Evolutionary conservation across 768 basidiomycete genomes (phyloP).

Genomic region (Inosperma sp.): DNA sequence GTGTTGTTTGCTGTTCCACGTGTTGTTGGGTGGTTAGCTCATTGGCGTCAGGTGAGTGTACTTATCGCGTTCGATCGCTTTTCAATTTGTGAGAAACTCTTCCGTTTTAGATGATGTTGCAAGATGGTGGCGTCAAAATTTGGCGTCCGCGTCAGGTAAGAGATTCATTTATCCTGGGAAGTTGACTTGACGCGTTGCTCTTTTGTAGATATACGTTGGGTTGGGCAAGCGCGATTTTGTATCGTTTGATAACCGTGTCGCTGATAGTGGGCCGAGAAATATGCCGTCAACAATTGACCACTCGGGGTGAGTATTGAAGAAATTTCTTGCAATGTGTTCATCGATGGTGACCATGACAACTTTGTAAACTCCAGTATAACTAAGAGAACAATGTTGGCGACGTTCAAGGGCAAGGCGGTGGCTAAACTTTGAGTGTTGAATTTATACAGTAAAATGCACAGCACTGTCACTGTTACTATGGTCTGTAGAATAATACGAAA

Average conservation of each 20-base stretch:
- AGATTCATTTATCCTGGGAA: conserved; percentile 1
- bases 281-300: conserved; percentile 63
- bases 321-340: neutral
- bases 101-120: conserved; percentile 75
- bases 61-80: neutral
- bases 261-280: conserved; percentile 50
- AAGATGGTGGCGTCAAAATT: conserved; percentile 86
- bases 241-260: conserved; percentile 52
- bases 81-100: neutral
- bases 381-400: conserved; percentile 5
- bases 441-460: neutral
- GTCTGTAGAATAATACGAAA: neutral
- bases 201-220: conserved; percentile 72
- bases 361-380: neutral
- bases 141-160: conserved; percentile 82
- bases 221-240: conserved; percentile 70
- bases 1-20: conserved; percentile 90
- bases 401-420: conserved; percentile 18
- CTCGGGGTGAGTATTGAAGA: conserved; percentile 58
- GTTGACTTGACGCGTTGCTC: neutral
- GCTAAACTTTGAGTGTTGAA: conserved; percentile 18
- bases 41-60: conserved; percentile 73
- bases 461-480: neutral
- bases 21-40: conserved; percentile 90
- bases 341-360: conserved; percentile 12